Conservation (phyloP, 371 early-diverging fungal species). For the Mucor mucedo region DNA sequence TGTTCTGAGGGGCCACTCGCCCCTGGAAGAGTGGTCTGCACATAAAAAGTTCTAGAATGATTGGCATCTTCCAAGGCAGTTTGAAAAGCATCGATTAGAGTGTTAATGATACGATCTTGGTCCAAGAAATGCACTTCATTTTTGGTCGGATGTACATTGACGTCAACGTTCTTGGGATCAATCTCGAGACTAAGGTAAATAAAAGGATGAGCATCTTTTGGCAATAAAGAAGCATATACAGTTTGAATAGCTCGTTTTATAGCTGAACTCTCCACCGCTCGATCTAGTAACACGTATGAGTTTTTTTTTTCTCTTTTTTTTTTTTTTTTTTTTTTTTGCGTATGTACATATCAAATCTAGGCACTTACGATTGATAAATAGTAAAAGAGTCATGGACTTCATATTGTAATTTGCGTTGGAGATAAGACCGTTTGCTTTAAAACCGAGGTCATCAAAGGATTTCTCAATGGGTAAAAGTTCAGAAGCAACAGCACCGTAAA, state of each 20-base stretch:
- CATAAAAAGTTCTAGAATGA: constrained; percentile 57
- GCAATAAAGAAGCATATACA: constrained; percentile 81
- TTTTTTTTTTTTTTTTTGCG: no score
- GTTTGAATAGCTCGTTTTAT: constrained; percentile 83
- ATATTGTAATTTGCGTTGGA: constrained; percentile 85
- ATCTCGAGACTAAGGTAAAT: constrained; percentile 89
- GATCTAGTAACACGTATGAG: constrained; percentile 49
- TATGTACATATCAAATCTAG: no score
- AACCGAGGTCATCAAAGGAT: constrained; percentile 48
- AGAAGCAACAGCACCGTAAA: constrained; percentile 82
- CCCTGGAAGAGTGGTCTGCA: constrained; percentile 54
- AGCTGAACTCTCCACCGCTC: constrained; percentile 83
- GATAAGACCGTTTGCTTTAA: constrained; percentile 70
- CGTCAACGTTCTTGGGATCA: constrained; percentile 89
- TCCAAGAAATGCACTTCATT: constrained; percentile 82
- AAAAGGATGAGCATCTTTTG: constrained; percentile 91
- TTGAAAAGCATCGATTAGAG: constrained; percentile 68
- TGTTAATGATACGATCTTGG: constrained; percentile 82
- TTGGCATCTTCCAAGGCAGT: constrained; percentile 52
- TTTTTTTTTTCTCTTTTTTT: background rate
- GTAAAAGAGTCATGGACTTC: constrained; percentile 78
- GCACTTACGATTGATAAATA: constrained; percentile 93
- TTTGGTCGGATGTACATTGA: constrained; percentile 86
- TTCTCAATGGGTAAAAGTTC: constrained; percentile 70
- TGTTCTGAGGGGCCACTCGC: constrained; percentile 13